These are phyloP conservation scores for Vitellaria paradoxa DNA, from an alignment of 179 eudicot species.

Conservation along the genomic window DNA sequence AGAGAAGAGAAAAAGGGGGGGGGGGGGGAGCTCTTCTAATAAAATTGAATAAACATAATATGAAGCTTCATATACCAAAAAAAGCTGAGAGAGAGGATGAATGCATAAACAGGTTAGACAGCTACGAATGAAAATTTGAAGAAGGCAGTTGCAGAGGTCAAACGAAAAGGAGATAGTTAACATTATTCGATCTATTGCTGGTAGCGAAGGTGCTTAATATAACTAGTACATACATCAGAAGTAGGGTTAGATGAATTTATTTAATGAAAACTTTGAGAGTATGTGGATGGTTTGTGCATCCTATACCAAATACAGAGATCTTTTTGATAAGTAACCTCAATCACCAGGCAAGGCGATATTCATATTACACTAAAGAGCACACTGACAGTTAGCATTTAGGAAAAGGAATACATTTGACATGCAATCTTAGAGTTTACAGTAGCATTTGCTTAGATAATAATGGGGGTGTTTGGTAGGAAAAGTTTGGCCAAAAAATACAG, in stretches of 20 bases:
- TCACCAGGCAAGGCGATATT: not conserved
- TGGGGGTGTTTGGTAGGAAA: too few relatives aligned
- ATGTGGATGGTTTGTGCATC: not conserved
- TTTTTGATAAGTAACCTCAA: not conserved
- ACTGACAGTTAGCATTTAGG: not conserved
- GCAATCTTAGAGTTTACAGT: not conserved
- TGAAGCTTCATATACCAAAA: not conserved
- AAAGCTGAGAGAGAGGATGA: not conserved
- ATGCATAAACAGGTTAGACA: not conserved
- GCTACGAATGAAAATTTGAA: not conserved
- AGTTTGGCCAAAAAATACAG: too few relatives aligned
- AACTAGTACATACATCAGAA: not conserved
- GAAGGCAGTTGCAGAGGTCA: not conserved
- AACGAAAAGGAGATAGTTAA: not conserved
- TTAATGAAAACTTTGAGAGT: not conserved
- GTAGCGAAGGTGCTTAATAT: not conserved
- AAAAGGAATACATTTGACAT: not conserved
- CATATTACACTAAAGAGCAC: not conserved
- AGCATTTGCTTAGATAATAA: not conserved
- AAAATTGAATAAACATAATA: not conserved
- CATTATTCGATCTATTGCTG: not conserved
- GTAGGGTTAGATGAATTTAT: not conserved
- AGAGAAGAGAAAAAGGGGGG: too few relatives aligned
- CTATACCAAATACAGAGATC: not conserved
- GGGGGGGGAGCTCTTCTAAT: too few relatives aligned